These are phyloP conservation scores for Lathyrus sativus DNA, from an alignment of 306 rosid species.

Conservation along the genomic window DNA sequence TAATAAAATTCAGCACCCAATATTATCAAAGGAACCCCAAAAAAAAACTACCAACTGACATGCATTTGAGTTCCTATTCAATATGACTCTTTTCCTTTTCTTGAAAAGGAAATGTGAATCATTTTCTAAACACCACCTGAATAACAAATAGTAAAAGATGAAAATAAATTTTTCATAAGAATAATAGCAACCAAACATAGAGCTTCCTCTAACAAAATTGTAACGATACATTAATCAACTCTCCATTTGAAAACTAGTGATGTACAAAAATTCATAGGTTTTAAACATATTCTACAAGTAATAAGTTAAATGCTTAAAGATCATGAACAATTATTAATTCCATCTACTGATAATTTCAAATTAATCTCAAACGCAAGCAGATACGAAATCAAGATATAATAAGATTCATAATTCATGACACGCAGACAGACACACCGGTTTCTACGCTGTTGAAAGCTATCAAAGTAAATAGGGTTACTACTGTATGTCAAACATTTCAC, in stretches of 20 bases:
- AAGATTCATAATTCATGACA: slow-evolving; percentile 17
- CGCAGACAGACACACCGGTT: slow-evolving; percentile 22
- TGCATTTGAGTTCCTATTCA: slow-evolving; percentile 9
- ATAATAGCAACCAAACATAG: slow-evolving; percentile 19
- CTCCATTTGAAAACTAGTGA: slow-evolving; percentile 24
- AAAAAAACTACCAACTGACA: slow-evolving; percentile 25
- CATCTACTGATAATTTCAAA: slow-evolving; percentile 24
- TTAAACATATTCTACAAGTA: slow-evolving; percentile 2
- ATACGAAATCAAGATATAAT: slow-evolving; percentile 9
- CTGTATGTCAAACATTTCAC: background rate
- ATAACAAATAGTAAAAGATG: background rate
- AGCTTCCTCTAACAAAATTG: too few relatives aligned
- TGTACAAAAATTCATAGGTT: slow-evolving; percentile 2
- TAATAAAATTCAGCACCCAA: slow-evolving; percentile 33
- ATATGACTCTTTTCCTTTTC: background rate
- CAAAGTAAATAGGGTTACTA: slow-evolving; percentile 28
- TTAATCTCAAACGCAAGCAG: slow-evolving; percentile 5
- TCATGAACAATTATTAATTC: slow-evolving; percentile 15
- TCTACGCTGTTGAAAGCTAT: slow-evolving; percentile 6
- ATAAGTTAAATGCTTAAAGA: slow-evolving; percentile 13
- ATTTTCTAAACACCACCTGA: slow-evolving; percentile 1
- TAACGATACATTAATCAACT: slow-evolving; percentile 22
- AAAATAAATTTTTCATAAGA: slow-evolving; percentile 21
- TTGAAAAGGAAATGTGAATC: slow-evolving; percentile 14
- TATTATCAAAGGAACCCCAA: slow-evolving; percentile 14